Base-by-base conservation (phyloP, 352 stramenopile species). In the Pythium phragmiticola region DNA sequence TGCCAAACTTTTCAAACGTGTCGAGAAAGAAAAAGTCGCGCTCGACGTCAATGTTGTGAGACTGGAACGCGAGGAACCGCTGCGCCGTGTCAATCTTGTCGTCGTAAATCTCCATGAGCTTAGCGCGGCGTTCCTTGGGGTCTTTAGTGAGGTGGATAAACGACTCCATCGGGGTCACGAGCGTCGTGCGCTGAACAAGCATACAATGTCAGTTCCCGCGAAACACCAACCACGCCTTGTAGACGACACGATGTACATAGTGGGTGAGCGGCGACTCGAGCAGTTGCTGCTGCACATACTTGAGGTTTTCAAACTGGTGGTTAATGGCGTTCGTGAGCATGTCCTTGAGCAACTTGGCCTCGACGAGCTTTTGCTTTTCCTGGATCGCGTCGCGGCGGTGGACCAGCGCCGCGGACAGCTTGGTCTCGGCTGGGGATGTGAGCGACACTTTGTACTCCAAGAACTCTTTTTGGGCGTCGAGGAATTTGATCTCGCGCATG, bases 91-190 rank as follows among this genome's bases (percentile, higher is more conserved):
- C 73, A 47, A 89, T 66, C 46, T 87, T 89, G 34, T 72, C 60
- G 57, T 85, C 76, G 9, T 76, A 68, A 28, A 87, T 69, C 12
- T 57, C 62, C 55, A 84, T 34, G 14, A 87, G 63, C 39, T 67
- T 77, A 5, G 48, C 52, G 30, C 76, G 76, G 0, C 77, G 72
- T 47, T 78, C 70, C 3, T 23, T 46, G 4, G 67, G 70, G 54
- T 89, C 74, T 30, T 65, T 73, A 1, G 70, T 87, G 11, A 89
- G 74, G 4, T 76, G 76, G 53, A 89, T 87, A 58, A 69, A 82
- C 57, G 72, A 81, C 60, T 89, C 80, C 77, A 87, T 89, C 5
- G 77, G 80, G 9, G 76, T 85, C 77, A 87, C 82, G n/a, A 89
- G 63, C 49, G 79, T 80, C 63, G 71, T 69, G n/a, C 77, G 69